phyloP scores from a whole-genome alignment of 73 alveolate genomes.

The Diophrys sp. region DNA sequence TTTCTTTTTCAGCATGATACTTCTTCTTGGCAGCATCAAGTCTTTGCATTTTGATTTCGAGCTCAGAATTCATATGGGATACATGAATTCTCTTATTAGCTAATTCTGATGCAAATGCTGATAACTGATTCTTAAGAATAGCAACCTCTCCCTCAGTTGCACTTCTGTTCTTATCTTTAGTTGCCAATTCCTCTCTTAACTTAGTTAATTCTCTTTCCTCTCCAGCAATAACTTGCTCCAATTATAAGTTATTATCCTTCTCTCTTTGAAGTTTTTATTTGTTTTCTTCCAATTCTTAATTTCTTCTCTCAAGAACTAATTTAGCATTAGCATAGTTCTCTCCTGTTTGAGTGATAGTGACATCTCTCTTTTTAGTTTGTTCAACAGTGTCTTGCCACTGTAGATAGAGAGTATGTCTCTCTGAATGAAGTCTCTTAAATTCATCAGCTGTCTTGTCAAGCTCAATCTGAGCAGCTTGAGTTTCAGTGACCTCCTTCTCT shows the following conservation, averaged over 20 bases:
- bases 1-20: slow-evolving; percentile 63
- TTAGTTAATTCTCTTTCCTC: slow-evolving; percentile 58
- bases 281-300: slow-evolving; percentile 77
- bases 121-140: slow-evolving; percentile 74
- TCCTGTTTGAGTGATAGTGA: slow-evolving; percentile 85
- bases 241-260: slow-evolving; percentile 72
- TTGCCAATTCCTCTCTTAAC: slow-evolving; percentile 52
- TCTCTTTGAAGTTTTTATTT: slow-evolving; percentile 74
- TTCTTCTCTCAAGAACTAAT: slow-evolving; percentile 79
- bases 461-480: slow-evolving; percentile 98
- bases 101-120: slow-evolving; percentile 79
- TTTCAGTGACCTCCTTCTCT: slow-evolving; percentile 94
- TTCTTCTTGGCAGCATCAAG: slow-evolving; percentile 64
- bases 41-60: slow-evolving; percentile 68
- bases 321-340: slow-evolving; percentile 87
- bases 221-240: slow-evolving; percentile 43
- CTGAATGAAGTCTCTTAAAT: slow-evolving; percentile 94
- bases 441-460: slow-evolving; percentile 99
- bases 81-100: slow-evolving; percentile 55
- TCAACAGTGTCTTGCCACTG: slow-evolving; percentile 92
- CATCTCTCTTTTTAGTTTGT: slow-evolving; percentile 79
- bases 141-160: slow-evolving; percentile 81
- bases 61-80: slow-evolving; percentile 48
- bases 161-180: slow-evolving; percentile 47
- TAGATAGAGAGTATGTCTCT: slow-evolving; percentile 91